Percentiles rank a stretch among this genome's conserved stretches.
Evolutionary conservation across 148 eudicot species (phyloP).

Genomic region (Vaccinium corymbosum): DNA sequence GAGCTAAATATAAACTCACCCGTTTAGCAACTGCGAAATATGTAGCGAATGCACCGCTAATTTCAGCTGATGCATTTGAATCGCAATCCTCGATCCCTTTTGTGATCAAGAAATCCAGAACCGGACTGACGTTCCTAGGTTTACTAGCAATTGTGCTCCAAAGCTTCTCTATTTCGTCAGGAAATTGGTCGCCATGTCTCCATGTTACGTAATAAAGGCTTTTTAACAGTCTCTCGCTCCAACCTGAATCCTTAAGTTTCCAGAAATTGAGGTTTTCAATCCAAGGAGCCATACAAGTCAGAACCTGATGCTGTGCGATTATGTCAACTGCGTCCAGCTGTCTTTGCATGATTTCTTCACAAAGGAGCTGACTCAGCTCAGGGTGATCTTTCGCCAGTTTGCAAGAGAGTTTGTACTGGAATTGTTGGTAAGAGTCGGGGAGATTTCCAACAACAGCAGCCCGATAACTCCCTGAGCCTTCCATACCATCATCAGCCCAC

Average conservation of each 20-base stretch:
- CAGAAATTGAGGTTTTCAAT: constrained; percentile 96
- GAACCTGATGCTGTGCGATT: constrained; percentile 97
- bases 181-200: constrained; percentile 99
- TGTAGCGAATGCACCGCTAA: constrained; percentile 97
- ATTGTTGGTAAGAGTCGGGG: constrained; percentile 97
- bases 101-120: constrained; percentile 87
- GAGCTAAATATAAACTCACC: constrained; percentile 90
- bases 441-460: constrained; percentile 99
- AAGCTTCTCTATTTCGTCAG: constrained; percentile 98
- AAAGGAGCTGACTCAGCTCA: constrained; percentile 92
- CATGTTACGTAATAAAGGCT: constrained; percentile 95
- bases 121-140: constrained; percentile 91
- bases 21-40: constrained; percentile 97
- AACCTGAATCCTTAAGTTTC: constrained; percentile 95
- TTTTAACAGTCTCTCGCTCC: constrained; percentile 90
- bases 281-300: constrained; percentile 99
- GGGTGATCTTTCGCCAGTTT: constrained; percentile 99
- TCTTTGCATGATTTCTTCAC: constrained; percentile 99
- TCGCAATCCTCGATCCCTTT: constrained; percentile 99
- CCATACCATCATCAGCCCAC: constrained; percentile 95
- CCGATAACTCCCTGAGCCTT: constrained; percentile 86
- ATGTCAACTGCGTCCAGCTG: constrained; percentile 99
- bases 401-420: constrained; percentile 97
- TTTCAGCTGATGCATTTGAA: constrained; percentile 97
- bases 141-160: constrained; percentile 99